These are phyloP conservation scores for Bifiguratus adelaidae DNA, from an alignment of 192 early-diverging fungal genomes.

Conservation along the genomic window DNA sequence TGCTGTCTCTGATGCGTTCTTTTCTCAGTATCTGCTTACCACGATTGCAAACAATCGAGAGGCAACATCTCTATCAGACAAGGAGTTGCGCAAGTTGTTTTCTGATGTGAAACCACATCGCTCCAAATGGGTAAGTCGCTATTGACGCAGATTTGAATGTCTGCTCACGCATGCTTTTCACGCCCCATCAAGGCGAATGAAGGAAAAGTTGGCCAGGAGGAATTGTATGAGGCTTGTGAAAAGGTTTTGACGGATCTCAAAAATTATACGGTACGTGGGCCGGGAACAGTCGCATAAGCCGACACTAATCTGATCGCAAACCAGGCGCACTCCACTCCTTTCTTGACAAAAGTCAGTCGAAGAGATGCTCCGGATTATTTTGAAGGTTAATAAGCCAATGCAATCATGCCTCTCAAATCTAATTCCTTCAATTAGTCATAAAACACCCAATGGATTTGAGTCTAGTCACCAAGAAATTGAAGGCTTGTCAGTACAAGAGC, in stretches of 20 bases:
- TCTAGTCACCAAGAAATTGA: slow-evolving; percentile 83
- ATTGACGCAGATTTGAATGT: background rate
- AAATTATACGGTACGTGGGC: slow-evolving; percentile 45
- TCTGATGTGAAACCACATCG: slow-evolving; percentile 68
- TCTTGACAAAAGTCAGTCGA: slow-evolving; percentile 77
- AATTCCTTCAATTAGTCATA: slow-evolving; percentile 49
- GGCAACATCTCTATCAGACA: slow-evolving; percentile 48
- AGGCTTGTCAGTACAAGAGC: slow-evolving; percentile 66
- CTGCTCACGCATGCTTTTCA: background rate
- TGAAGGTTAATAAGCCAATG: slow-evolving; percentile 36
- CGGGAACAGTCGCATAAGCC: background rate
- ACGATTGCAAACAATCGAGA: slow-evolving; percentile 63
- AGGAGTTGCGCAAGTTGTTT: slow-evolving; percentile 63
- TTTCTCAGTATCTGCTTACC: slow-evolving; percentile 58
- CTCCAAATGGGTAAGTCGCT: slow-evolving; percentile 65
- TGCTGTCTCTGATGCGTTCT: too few species aligned
- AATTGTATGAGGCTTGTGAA: slow-evolving; percentile 86
- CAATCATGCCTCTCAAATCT: background rate
- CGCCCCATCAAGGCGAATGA: slow-evolving; percentile 50
- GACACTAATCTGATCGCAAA: background rate
- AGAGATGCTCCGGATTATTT: slow-evolving; percentile 90
- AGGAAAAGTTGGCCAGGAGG: slow-evolving; percentile 77
- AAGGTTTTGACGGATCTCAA: slow-evolving; percentile 73
- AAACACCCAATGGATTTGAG: slow-evolving; percentile 93
- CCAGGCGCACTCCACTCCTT: slow-evolving; percentile 73